Evolutionary conservation across 2,329 filamentous ascomycete species (phyloP).

Genomic region (Acrocalymma vagum): DNA sequence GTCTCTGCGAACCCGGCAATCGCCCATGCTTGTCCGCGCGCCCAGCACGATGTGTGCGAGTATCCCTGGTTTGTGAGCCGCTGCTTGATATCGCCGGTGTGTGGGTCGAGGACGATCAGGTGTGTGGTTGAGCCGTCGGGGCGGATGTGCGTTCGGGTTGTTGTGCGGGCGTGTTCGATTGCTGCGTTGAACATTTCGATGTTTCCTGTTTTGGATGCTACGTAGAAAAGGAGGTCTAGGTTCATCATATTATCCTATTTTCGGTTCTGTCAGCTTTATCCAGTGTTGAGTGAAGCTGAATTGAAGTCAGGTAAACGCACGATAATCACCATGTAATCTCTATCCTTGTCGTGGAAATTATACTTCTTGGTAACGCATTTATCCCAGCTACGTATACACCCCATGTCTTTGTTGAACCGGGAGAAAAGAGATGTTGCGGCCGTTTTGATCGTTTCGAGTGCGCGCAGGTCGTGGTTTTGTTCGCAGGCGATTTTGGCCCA

Average conservation of each 20-base stretch:
- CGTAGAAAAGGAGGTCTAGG: constrained; percentile 54
- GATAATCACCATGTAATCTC: constrained; percentile 51
- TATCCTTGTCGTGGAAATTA: constrained; percentile 38
- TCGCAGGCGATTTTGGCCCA: constrained; percentile 49
- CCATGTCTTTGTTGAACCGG: constrained; percentile 42
- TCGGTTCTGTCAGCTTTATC: neutral
- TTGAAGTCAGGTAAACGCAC: constrained; percentile 25
- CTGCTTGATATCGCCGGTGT: constrained; percentile 1
- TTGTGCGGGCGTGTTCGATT: constrained; percentile 49
- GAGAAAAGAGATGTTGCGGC: constrained; percentile 45
- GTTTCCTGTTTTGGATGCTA: constrained; percentile 42
- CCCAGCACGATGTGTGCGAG: constrained; percentile 48
- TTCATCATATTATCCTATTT: constrained; percentile 39
- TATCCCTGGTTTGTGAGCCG: constrained; percentile 53
- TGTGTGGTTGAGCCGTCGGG: constrained; percentile 35
- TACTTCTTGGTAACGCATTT: constrained; percentile 49
- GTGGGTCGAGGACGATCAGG: constrained; percentile 5
- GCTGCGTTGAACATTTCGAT: constrained; percentile 42
- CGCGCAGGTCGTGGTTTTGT: constrained; percentile 43
- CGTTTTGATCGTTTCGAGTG: constrained; percentile 39
- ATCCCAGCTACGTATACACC: constrained; percentile 54
- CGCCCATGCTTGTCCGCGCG: constrained; percentile 55
- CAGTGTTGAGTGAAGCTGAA: neutral
- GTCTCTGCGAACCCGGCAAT: constrained; percentile 52
- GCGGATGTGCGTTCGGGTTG: constrained; percentile 50